These are phyloP conservation scores for Umbilicus rupestris DNA, from an alignment of 164 flowering plant genomes.

Conservation along the genomic window DNA sequence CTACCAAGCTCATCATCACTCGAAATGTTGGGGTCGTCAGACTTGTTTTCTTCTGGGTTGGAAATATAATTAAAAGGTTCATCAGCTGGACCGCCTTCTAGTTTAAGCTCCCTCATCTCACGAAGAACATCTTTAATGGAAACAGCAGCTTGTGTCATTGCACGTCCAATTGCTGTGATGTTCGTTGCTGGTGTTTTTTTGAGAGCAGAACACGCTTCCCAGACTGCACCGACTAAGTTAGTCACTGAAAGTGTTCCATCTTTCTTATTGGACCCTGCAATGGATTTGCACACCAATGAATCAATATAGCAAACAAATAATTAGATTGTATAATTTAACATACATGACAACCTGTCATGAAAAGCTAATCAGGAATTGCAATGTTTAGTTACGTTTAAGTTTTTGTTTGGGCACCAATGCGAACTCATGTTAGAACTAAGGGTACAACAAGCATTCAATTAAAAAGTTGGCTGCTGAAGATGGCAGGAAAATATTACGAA, in stretches of 20 bases:
- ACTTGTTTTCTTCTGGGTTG: slow-evolving; percentile 14
- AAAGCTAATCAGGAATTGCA: not conserved
- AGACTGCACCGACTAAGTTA: slow-evolving; percentile 58
- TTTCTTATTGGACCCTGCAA: slow-evolving; percentile 35
- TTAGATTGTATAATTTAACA: not conserved
- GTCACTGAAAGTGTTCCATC: slow-evolving; percentile 38
- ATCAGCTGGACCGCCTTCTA: slow-evolving; percentile 22
- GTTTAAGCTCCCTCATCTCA: slow-evolving; percentile 84
- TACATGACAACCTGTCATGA: not conserved
- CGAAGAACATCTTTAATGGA: slow-evolving; percentile 87
- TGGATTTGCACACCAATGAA: not conserved
- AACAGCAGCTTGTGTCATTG: slow-evolving; percentile 70
- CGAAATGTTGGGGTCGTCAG: slow-evolving; percentile 24
- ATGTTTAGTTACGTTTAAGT: not conserved
- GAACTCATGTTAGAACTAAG: not conserved
- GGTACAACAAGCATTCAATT: not conserved
- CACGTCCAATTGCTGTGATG: slow-evolving; percentile 71
- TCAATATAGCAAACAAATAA: not conserved
- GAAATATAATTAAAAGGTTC: slow-evolving; percentile 20
- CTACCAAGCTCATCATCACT: slow-evolving; percentile 53
- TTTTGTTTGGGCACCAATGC: not conserved
- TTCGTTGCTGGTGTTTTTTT: slow-evolving; percentile 74
- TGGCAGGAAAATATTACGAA: not conserved
- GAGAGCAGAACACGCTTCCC: slow-evolving; percentile 76
- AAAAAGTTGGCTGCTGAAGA: not conserved